These are phyloP conservation scores for Kodamaea sagamina DNA, from an alignment of 805 yeast species.

Conservation along the genomic window DNA sequence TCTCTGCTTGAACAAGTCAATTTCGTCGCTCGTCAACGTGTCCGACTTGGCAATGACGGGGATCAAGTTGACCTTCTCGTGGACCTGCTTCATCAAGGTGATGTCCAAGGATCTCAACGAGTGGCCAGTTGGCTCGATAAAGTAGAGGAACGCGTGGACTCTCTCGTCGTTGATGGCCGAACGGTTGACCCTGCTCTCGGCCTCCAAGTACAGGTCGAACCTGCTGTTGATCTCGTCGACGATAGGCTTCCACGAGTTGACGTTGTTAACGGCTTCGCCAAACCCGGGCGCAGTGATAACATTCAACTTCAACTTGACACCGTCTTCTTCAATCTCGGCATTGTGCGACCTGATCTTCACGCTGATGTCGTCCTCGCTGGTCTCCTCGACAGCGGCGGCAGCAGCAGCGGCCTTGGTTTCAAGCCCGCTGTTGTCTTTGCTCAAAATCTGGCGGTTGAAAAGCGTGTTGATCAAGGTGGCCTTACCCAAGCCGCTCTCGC, in stretches of 20 bases:
- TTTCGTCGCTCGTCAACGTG: constrained; percentile 86
- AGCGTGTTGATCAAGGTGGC: constrained; percentile 88
- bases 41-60: constrained; percentile 96
- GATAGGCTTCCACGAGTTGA: constrained; percentile 80
- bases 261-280: constrained; percentile 83
- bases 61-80: constrained; percentile 87
- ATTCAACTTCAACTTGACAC: constrained; percentile 80
- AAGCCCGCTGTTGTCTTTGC: constrained; percentile 18
- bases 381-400: constrained; percentile 16
- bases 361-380: constrained; percentile 20
- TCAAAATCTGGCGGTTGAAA: constrained; percentile 52
- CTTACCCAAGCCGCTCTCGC: constrained; percentile 91
- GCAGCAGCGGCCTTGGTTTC: constrained; percentile 18
- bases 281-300: constrained; percentile 92
- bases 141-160: constrained; percentile 89
- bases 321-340: constrained; percentile 77
- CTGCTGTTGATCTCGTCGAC: constrained; percentile 85
- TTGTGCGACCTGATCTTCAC: constrained; percentile 65
- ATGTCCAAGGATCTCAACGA: constrained; percentile 86
- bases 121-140: constrained; percentile 97
- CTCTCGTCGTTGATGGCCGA: constrained; percentile 73
- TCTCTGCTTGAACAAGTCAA: constrained; percentile 69
- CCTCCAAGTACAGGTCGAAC: constrained; percentile 85
- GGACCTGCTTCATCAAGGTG: constrained; percentile 81
- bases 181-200: constrained; percentile 82